Evolutionary conservation across 352 stramenopile species (phyloP).

Genomic region (Phytophthora agathidicida): DNA sequence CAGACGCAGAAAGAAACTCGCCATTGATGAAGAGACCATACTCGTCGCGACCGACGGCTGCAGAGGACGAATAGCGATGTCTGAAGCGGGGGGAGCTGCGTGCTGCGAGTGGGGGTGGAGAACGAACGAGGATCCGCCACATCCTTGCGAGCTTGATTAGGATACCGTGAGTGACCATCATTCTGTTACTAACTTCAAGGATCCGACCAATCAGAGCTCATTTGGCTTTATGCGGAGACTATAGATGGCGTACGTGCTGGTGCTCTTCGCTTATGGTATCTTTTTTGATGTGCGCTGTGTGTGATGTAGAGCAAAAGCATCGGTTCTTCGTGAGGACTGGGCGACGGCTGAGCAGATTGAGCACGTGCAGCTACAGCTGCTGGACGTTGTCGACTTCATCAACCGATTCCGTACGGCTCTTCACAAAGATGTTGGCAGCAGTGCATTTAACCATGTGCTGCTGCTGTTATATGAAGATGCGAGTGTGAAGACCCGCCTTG

Average conservation of each 20-base stretch:
- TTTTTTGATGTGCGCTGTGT: too few species aligned
- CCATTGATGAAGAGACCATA: slow-evolving; percentile 60
- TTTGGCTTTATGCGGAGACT: too few species aligned
- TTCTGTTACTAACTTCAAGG: slow-evolving; percentile 26
- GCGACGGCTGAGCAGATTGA: slow-evolving; percentile 51
- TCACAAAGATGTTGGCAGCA: neutral
- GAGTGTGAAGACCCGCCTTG: slow-evolving; percentile 44
- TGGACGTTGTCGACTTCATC: slow-evolving; percentile 66
- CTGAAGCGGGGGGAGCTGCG: neutral
- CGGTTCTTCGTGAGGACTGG: slow-evolving; percentile 63
- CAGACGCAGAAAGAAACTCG: slow-evolving; percentile 34
- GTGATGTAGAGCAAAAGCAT: slow-evolving; percentile 22
- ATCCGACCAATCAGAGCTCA: slow-evolving; percentile 11
- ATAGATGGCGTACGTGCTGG: too few species aligned
- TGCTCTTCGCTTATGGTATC: neutral
- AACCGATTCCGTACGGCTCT: slow-evolving; percentile 59
- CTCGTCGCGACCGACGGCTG: slow-evolving; percentile 33
- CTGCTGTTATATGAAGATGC: slow-evolving; percentile 36
- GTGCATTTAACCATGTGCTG: neutral
- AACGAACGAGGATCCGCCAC: slow-evolving; percentile 2
- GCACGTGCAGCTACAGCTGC: slow-evolving; percentile 53
- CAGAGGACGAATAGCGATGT: slow-evolving; percentile 17
- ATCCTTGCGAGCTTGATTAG: slow-evolving; percentile 1
- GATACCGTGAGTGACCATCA: slow-evolving; percentile 6
- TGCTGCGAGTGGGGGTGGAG: neutral